phyloP scores from a whole-genome alignment of 208 protist species.

The Crithidia bombi region DNA sequence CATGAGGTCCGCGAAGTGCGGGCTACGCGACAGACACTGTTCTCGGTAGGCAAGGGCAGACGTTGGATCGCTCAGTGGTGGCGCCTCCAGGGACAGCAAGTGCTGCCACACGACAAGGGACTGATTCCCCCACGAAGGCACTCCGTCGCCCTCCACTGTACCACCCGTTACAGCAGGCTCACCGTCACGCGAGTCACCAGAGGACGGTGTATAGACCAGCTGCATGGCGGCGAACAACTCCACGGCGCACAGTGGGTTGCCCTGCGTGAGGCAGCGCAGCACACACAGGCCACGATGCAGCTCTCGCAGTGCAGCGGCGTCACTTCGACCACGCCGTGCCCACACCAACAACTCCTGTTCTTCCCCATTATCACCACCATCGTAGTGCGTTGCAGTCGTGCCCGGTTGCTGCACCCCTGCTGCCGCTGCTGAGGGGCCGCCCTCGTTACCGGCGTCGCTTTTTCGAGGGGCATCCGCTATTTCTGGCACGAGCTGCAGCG shows the following conservation, averaged over 20 bases:
- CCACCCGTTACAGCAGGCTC: too few relatives aligned
- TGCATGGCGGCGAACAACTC: conserved; percentile 35
- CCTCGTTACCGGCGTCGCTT: too few relatives aligned
- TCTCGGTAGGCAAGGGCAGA: conserved; percentile 22
- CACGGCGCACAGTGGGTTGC: conserved; percentile 5
- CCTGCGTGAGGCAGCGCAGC: conserved; percentile 28
- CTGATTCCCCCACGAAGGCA: neutral
- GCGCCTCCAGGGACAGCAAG: conserved; percentile 20
- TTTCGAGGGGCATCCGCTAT: too few relatives aligned
- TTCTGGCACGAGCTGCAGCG: conserved; percentile 24
- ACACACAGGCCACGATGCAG: conserved; percentile 33
- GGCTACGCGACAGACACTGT: neutral
- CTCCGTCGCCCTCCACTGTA: neutral
- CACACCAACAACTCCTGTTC: conserved; percentile 5
- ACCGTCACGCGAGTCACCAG: too few relatives aligned
- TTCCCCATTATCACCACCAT: neutral
- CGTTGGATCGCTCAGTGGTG: conserved; percentile 17
- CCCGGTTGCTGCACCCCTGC: neutral
- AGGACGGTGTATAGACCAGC: conserved; percentile 1
- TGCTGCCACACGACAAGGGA: conserved; percentile 20
- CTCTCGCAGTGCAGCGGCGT: conserved; percentile 3
- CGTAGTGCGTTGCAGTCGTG: neutral
- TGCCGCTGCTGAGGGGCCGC: neutral
- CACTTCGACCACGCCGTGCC: conserved; percentile 6
- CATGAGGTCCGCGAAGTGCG: conserved; percentile 8